A percentile compares a stretch with the other conserved stretches of the same genome.
Evolutionary conservation across 202 grass and related monocot genomes (phyloP).

Genomic region (Setaria italica): DNA sequence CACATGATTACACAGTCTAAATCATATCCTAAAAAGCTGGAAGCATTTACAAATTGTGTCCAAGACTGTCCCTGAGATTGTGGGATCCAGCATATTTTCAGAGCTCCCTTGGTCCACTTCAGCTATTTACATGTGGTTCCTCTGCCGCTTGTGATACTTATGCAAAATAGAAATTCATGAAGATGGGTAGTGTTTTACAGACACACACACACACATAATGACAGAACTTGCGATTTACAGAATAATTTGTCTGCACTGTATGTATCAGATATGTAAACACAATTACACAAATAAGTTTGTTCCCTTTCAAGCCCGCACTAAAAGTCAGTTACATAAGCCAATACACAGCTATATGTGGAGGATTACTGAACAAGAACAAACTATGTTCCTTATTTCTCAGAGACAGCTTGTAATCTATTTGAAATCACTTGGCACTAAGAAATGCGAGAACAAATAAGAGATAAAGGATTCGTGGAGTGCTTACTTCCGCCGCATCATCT

Average conservation of each 20-base stretch:
- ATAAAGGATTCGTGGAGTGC: neutral
- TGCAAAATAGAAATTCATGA: neutral
- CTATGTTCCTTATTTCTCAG: neutral
- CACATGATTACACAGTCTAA: conserved; percentile 23
- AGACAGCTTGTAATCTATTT: neutral
- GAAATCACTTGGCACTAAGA: conserved; percentile 5
- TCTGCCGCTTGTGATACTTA: neutral
- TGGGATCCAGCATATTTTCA: neutral
- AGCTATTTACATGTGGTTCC: conserved; percentile 6
- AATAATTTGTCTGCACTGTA: neutral
- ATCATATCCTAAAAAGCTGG: neutral
- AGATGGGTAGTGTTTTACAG: neutral
- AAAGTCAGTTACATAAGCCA: neutral
- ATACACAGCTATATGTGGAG: neutral
- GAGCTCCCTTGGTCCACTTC: neutral
- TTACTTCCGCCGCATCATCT: conserved; percentile 90
- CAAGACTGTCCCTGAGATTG: neutral
- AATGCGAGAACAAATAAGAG: neutral
- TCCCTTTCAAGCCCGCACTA: neutral
- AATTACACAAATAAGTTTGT: neutral
- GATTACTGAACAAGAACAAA: neutral
- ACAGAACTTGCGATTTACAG: neutral
- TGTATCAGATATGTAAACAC: neutral
- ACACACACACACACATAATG: neutral
- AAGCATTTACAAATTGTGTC: neutral